phyloP scores from a whole-genome alignment of 768 basidiomycete species.

The Mycena rebaudengoi region DNA sequence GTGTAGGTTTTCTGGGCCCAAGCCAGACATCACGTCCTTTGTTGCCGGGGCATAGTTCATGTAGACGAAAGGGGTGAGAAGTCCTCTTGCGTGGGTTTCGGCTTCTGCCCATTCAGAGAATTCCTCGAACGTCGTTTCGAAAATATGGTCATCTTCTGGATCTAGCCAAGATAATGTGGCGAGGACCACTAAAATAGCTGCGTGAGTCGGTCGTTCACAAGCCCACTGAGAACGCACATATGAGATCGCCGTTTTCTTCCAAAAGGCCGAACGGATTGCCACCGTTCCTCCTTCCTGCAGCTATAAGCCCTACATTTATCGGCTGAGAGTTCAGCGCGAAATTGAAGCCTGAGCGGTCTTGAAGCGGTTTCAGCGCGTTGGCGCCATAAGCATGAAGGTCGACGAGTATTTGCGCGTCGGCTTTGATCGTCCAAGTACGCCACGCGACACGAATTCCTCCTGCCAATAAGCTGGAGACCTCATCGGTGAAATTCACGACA shows the following conservation, averaged over 20 bases:
- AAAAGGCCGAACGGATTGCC: conserved; percentile 27
- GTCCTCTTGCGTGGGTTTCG: conserved; percentile 10
- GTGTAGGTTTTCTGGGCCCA: conserved; percentile 9
- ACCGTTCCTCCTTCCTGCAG: conserved; percentile 7
- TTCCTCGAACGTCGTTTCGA: conserved; percentile 17
- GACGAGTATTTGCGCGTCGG: conserved; percentile 22
- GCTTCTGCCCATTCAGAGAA: conserved; percentile 15
- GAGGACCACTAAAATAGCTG: conserved; percentile 16
- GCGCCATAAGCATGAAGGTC: conserved; percentile 22
- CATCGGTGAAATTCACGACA: conserved; percentile 22
- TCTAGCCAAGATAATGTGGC: conserved; percentile 24
- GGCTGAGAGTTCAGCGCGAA: conserved; percentile 23
- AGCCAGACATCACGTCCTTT: conserved; percentile 22
- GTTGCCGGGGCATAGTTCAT: conserved; percentile 21
- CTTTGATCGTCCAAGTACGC: conserved; percentile 25
- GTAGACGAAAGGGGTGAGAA: conserved; percentile 26
- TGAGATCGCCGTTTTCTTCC: conserved; percentile 22
- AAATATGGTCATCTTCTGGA: conserved; percentile 20
- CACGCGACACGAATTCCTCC: conserved; percentile 19
- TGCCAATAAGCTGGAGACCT: conserved; percentile 22
- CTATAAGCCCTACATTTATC: conserved; percentile 14
- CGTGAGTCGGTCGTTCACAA: neutral
- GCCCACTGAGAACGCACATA: conserved; percentile 3
- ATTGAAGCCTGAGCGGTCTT: conserved; percentile 20
- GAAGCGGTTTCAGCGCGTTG: conserved; percentile 21